Evolutionary conservation across 208 protist species (phyloP).

Genomic region (Naegleria fowleri): DNA sequence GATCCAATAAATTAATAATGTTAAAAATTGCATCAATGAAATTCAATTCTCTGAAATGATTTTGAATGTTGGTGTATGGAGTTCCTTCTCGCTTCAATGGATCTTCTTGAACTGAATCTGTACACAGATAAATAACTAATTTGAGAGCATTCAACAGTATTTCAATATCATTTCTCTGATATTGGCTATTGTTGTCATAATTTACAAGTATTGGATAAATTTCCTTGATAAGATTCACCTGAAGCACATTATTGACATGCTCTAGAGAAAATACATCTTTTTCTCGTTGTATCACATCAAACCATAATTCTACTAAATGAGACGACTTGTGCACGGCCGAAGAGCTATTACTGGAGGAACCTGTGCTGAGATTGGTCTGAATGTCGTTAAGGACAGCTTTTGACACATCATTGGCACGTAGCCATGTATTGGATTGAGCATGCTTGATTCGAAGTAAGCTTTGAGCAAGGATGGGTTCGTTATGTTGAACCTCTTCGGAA

Average conservation of each 20-base stretch:
- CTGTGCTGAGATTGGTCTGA: neutral
- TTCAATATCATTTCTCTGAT: neutral
- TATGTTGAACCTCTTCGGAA: neutral
- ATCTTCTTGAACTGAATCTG: neutral
- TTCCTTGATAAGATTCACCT: neutral
- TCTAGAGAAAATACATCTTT: neutral
- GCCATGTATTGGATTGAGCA: neutral
- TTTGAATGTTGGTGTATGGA: slow-evolving; percentile 4
- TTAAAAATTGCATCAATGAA: neutral
- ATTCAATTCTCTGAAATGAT: neutral
- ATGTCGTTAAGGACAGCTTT: neutral
- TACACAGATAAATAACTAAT: neutral
- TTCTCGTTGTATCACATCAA: neutral
- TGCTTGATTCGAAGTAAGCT: neutral
- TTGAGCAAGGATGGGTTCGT: neutral
- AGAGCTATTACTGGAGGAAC: neutral
- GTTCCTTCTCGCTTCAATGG: neutral
- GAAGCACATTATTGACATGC: neutral
- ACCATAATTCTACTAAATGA: neutral
- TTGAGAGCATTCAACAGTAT: neutral
- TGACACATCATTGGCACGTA: neutral
- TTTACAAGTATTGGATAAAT: neutral
- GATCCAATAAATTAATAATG: neutral
- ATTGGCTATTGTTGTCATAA: neutral
- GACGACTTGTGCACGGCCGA: neutral